These are phyloP conservation scores for Nannochloris sp. DNA, from an alignment of 139 green algal species.

Conservation along the genomic window DNA sequence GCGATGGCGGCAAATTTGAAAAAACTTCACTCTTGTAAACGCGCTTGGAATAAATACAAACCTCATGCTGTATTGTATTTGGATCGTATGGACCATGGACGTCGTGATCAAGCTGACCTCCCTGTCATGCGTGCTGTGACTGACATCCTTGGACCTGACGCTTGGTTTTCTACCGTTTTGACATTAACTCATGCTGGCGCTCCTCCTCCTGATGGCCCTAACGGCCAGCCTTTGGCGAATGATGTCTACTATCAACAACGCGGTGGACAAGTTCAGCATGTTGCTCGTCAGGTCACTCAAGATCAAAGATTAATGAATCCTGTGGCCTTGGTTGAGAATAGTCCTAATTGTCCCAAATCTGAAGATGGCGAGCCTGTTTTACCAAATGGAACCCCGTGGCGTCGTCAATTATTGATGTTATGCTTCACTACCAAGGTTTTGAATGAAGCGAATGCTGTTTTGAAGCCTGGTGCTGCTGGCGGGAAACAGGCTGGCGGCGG, in stretches of 20 bases:
- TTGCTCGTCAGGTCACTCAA: conserved; percentile 18
- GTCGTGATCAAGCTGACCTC: conserved; percentile 24
- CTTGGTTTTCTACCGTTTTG: conserved; percentile 70
- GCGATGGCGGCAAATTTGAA: neutral
- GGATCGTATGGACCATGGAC: conserved; percentile 56
- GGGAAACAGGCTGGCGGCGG: neutral
- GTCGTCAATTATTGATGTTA: conserved; percentile 62
- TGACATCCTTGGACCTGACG: conserved; percentile 47
- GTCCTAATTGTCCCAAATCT: conserved; percentile 49
- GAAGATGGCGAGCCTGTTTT: conserved; percentile 55
- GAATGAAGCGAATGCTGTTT: conserved; percentile 49
- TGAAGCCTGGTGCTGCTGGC: conserved; percentile 30
- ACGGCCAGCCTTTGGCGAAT: conserved; percentile 41
- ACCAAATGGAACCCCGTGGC: conserved; percentile 65
- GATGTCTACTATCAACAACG: conserved; percentile 64
- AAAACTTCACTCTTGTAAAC: conserved; percentile 25
- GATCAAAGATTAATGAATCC: conserved; percentile 61
- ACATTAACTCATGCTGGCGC: conserved; percentile 63
- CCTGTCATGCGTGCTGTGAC: conserved; percentile 56
- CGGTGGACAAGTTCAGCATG: conserved; percentile 55
- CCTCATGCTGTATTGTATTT: conserved; percentile 72
- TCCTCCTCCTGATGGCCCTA: conserved; percentile 53
- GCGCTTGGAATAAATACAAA: conserved; percentile 38
- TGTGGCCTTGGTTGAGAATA: conserved; percentile 61
- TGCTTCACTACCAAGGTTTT: conserved; percentile 71